Evolutionary conservation across 78 protist genomes (phyloP).

Genomic region (Chrysochromulina parva): DNA sequence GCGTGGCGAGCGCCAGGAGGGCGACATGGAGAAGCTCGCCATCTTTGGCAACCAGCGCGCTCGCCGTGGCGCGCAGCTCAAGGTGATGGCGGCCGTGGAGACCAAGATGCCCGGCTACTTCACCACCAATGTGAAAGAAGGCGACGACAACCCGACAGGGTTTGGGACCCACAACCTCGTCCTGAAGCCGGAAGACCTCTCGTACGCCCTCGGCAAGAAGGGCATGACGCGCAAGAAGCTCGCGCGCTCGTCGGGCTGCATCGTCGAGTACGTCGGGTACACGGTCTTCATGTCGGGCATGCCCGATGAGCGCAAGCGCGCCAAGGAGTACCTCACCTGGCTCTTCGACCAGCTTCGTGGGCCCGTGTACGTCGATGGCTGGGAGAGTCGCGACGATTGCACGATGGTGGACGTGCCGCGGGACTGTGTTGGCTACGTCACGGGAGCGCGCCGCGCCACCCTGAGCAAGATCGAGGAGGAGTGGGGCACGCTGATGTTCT

Average conservation of each 20-base stretch:
- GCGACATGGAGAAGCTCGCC: conserved; percentile 26
- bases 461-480: conserved; percentile 26
- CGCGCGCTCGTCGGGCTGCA: conserved; percentile 2
- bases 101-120: background rate
- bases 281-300: background rate
- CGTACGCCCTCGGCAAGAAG: conserved; percentile 30
- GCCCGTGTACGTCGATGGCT: background rate
- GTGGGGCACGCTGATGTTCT: conserved; percentile 45
- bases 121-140: background rate
- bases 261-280: conserved; percentile 19
- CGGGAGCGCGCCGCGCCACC: background rate
- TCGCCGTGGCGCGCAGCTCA: conserved; percentile 20
- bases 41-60: conserved; percentile 6
- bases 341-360: background rate
- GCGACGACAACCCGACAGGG: background rate
- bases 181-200: background rate
- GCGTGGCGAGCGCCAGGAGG: background rate
- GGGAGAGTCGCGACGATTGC: background rate
- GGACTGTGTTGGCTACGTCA: conserved; percentile 19
- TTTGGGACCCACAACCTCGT: background rate
- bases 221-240: conserved; percentile 35
- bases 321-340: background rate
- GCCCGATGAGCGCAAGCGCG: background rate
- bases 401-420: background rate
- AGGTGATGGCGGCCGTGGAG: conserved; percentile 33